These are phyloP conservation scores for Oryza punctata DNA, from an alignment of 176 grass and related monocot species.

Conservation along the genomic window DNA sequence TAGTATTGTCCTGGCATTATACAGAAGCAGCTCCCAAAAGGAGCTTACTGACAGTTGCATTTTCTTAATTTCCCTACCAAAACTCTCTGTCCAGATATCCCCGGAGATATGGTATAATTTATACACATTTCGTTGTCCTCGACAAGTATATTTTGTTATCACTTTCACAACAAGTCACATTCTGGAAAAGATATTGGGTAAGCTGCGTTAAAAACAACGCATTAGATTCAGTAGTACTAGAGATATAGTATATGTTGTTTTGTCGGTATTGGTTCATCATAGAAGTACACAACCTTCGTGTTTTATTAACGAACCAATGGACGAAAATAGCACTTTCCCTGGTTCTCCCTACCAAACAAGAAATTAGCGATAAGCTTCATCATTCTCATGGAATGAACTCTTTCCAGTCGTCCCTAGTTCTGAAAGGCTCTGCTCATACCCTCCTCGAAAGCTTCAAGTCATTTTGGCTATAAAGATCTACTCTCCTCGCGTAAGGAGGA, in stretches of 20 bases:
- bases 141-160: background rate
- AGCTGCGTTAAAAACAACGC: background rate
- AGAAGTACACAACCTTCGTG: background rate
- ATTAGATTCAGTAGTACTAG: background rate
- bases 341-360: conserved; percentile 32
- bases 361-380: conserved; percentile 6
- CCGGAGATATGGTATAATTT: conserved; percentile 3
- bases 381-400: conserved; percentile 26
- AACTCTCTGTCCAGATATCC: background rate
- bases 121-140: background rate
- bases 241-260: background rate
- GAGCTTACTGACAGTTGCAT: conserved; percentile 27
- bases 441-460: background rate
- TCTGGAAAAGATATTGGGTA: background rate
- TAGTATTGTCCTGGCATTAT: background rate
- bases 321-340: background rate
- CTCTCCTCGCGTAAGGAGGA: too few relatives aligned
- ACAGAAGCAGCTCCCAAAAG: background rate
- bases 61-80: background rate
- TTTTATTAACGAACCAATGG: background rate
- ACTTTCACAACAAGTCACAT: conserved; percentile 6
- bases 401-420: background rate
- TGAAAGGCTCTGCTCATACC: background rate
- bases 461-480: background rate
- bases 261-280: background rate